Evolutionary conservation across 768 basidiomycete genomes (phyloP).

Genomic region (Coprinopsis cinerea): DNA sequence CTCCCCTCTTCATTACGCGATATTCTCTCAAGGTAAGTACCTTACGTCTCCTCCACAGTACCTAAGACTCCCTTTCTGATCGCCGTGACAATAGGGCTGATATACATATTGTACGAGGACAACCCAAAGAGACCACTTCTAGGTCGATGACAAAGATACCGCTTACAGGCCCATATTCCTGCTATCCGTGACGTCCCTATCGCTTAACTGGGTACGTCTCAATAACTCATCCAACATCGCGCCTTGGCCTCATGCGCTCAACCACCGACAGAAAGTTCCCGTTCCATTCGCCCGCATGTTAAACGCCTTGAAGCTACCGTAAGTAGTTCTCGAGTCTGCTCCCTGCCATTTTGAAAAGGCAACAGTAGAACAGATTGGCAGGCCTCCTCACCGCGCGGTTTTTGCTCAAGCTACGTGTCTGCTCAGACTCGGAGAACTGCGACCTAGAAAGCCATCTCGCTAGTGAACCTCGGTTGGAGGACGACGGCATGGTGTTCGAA

Average conservation of each 20-base stretch:
- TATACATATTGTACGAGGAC: background rate
- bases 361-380: background rate
- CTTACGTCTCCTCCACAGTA: background rate
- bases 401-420: background rate
- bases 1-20: background rate
- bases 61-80: background rate
- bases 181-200: background rate
- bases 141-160: background rate
- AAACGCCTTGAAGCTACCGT: background rate
- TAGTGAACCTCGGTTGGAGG: no score
- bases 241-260: background rate
- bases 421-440: background rate
- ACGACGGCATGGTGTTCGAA: background rate
- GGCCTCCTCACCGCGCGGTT: background rate
- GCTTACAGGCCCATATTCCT: background rate
- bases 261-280: background rate
- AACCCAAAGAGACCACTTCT: background rate
- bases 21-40: background rate
- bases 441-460: background rate
- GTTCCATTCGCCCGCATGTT: background rate
- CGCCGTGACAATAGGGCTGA: background rate
- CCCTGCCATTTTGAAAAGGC: background rate
- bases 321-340: background rate
- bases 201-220: background rate
- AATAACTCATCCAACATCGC: background rate